Evolutionary conservation across 768 basidiomycete species (phyloP).

Genomic region (Polyporus arcularius): DNA sequence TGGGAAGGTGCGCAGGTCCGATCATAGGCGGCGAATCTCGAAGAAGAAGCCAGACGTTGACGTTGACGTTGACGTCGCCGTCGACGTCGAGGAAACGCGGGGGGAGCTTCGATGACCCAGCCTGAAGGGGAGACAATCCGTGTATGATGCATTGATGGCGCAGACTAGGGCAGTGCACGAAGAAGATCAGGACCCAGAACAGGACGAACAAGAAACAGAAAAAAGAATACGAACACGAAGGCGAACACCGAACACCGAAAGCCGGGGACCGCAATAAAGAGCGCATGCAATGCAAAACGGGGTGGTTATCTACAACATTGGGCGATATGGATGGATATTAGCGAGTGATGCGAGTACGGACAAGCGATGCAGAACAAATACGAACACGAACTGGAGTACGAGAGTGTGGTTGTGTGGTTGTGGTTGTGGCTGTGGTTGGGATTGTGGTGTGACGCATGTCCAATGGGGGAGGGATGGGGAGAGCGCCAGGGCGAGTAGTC

Average conservation of each 20-base stretch:
- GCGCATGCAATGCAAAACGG: neutral
- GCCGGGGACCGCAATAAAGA: conserved; percentile 10
- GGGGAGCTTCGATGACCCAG: neutral
- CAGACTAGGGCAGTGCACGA: neutral
- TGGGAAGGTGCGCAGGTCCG: neutral
- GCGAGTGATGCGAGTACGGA: neutral
- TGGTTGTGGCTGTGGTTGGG: too few species aligned
- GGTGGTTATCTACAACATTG: neutral
- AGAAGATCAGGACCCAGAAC: neutral
- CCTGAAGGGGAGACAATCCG: neutral
- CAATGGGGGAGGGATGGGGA: neutral
- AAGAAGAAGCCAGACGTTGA: neutral
- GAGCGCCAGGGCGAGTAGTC: neutral
- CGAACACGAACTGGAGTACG: neutral
- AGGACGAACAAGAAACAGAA: too few species aligned
- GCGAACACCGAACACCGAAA: neutral
- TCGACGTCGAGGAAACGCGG: neutral
- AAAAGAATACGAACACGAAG: neutral
- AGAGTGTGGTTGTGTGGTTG: neutral
- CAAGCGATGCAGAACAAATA: neutral
- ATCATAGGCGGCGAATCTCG: neutral
- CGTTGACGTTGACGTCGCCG: neutral
- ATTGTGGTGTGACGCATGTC: neutral
- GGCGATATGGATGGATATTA: neutral
- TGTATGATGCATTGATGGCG: neutral